Evolutionary conservation across 192 early-diverging fungal genomes (phyloP), one percentile per base, ranked within the genome.

Genomic region (Entomortierella parvispora): DNA sequence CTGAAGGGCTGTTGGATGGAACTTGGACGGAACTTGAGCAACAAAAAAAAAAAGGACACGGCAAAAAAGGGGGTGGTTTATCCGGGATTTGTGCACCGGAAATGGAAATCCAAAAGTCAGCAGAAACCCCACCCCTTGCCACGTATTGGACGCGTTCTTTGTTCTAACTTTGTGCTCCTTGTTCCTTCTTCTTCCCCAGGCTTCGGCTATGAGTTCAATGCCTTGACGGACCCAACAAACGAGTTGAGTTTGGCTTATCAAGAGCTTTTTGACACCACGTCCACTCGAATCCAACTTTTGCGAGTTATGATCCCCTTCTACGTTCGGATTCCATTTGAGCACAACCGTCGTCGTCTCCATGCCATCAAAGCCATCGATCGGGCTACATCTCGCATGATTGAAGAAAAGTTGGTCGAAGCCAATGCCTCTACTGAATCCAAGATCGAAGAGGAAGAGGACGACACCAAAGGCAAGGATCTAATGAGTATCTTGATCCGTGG

Each of bases 401-500:
- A 66, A 2, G 65, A 65, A 29, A 74, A 65, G 22, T 60, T 54
- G 28, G 51, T 66, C 3, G 53, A 66, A 18, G 56, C 71, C 23
- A 34, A 42, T 7, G 43, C 48, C 18, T 28, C 50, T 40, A 54
- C 67, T 20, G 49, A 60, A 26, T 46, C 44, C 20, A 50, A 48
- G 6, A 17, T n/a, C 15, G 59, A 28, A 10, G 82, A 77, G 28
- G 80, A 2, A 33, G 77, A 4, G 65, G 37, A 57, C 0, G 65
- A 68, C 4, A 51, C 59, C 15, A 56, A 55, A 20, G 28, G 48
- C 22, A 83, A 77, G 28, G 83, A 88, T 69, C 46, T 88, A 49
- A 69, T 88, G 50, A 75, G 71, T 32, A 58, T 83, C 10, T 62
- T 86, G 62, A 67, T 86, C 14, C 71, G 68, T 4, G 72, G 72